phyloP scores from a whole-genome alignment of 768 basidiomycete species.

The Tylopilus plumbeoviolaceoides region DNA sequence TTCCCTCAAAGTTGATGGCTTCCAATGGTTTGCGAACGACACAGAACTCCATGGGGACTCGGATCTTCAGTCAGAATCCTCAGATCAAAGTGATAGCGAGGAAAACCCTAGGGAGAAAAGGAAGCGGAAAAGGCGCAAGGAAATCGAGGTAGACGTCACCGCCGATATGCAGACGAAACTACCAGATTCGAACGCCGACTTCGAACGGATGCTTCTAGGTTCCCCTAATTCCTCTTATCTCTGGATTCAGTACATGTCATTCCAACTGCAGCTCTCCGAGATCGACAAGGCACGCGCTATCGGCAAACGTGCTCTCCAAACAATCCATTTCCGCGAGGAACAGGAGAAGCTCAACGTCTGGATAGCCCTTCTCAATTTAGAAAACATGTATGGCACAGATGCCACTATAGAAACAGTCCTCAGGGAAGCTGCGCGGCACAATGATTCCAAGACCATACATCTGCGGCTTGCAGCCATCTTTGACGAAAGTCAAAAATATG shows the following conservation, averaged over 20 bases:
- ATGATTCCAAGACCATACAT: constrained; percentile 90
- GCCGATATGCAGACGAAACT: constrained; percentile 80
- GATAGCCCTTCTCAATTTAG: constrained; percentile 93
- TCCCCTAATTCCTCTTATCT: constrained; percentile 97
- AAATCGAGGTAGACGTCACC: constrained; percentile 76
- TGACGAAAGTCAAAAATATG: constrained; percentile 75
- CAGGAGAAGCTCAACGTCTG: constrained; percentile 94
- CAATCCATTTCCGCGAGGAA: constrained; percentile 94
- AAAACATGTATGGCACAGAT: constrained; percentile 88
- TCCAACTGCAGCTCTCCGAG: constrained; percentile 95
- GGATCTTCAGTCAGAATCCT: constrained; percentile 33
- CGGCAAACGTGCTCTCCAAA: constrained; percentile 75
- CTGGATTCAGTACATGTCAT: constrained; percentile 99
- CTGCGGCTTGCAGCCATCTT: constrained; percentile 81
- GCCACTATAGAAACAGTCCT: constrained; percentile 76
- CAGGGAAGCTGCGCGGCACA: constrained; percentile 84
- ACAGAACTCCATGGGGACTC: constrained; percentile 37
- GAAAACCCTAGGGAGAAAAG: constrained; percentile 39
- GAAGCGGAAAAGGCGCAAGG: constrained; percentile 64
- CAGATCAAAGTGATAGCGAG: constrained; percentile 38
- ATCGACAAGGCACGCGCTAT: constrained; percentile 91
- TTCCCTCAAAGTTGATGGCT: constrained; percentile 64
- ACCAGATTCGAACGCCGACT: constrained; percentile 92
- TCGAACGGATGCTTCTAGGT: constrained; percentile 87
- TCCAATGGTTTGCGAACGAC: constrained; percentile 63